Conservation (phyloP, 257 asterid species). For the Gentiana straminea region DNA sequence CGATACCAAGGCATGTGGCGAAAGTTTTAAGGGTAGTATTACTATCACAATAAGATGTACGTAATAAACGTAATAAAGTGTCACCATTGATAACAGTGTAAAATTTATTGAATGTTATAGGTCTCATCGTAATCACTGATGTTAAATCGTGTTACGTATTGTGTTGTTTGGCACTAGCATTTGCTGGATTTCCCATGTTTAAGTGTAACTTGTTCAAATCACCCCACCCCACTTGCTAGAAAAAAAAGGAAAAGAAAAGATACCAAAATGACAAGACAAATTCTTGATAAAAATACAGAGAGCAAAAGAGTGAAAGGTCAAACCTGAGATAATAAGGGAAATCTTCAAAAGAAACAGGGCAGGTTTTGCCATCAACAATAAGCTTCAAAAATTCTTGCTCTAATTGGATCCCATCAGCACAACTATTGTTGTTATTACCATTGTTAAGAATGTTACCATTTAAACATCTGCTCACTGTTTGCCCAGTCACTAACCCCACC, state of each 20-base stretch:
- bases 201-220: neutral
- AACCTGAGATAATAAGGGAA: conserved; percentile 90
- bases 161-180: too few relatives aligned
- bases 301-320: neutral
- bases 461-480: conserved; percentile 28
- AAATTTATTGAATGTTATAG: too few relatives aligned
- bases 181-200: too few relatives aligned
- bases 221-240: neutral
- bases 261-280: neutral
- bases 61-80: too few relatives aligned
- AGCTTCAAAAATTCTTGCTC: conserved; percentile 56
- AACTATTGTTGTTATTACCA: neutral
- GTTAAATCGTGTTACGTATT: too few relatives aligned
- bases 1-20: too few relatives aligned
- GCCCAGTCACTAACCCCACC: conserved; percentile 72
- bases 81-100: too few relatives aligned
- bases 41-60: too few relatives aligned
- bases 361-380: conserved; percentile 49
- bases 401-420: conserved; percentile 38
- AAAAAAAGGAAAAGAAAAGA: neutral
- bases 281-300: neutral
- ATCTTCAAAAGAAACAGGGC: conserved; percentile 45
- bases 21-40: too few relatives aligned
- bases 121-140: too few relatives aligned
- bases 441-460: conserved; percentile 7